Evolutionary conservation across 2,329 filamentous ascomycete species (phyloP).

Genomic region (Fonsecaea monophora): DNA sequence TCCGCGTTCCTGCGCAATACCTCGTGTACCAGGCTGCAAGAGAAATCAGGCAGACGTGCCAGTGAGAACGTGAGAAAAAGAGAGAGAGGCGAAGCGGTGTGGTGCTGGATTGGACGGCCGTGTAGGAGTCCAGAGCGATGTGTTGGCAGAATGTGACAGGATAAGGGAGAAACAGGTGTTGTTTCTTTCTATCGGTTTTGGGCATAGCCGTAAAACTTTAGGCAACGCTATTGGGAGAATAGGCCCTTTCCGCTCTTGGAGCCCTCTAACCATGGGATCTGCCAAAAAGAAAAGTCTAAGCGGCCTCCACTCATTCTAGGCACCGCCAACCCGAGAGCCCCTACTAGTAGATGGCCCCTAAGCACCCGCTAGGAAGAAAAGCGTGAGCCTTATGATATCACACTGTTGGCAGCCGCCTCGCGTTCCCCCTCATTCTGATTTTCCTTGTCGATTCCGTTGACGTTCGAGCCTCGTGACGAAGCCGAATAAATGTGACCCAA

Average conservation of each 20-base stretch:
- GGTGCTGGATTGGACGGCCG: constrained; percentile 11
- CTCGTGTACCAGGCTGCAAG: constrained; percentile 19
- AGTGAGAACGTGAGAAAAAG: constrained; percentile 1
- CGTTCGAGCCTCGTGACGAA: constrained; percentile 44
- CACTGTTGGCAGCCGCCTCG: constrained; percentile 49
- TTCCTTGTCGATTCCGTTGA: constrained; percentile 43
- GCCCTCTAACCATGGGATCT: constrained; percentile 12
- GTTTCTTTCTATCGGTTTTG: constrained; percentile 34
- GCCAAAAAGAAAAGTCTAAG: constrained; percentile 7
- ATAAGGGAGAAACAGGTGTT: constrained; percentile 12
- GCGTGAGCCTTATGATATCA: constrained; percentile 50
- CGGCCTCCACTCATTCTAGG: background rate
- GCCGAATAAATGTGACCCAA: constrained; percentile 57
- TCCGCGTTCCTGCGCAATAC: constrained; percentile 28
- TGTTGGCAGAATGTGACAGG: constrained; percentile 32
- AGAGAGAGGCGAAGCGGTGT: constrained; percentile 2
- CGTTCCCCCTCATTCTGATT: constrained; percentile 54
- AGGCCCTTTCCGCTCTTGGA: constrained; percentile 9
- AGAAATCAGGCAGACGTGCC: constrained; percentile 22
- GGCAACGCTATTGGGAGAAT: background rate
- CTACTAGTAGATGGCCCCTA: background rate
- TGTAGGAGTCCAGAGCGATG: constrained; percentile 21
- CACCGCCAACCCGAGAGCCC: background rate
- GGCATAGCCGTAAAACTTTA: constrained; percentile 25
- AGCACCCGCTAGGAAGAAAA: constrained; percentile 12